A percentile compares a stretch with the other conserved stretches of the same genome.
Evolutionary conservation across 1,139 yeast species (phyloP).

Genomic region (Kodamaea fungicola): DNA sequence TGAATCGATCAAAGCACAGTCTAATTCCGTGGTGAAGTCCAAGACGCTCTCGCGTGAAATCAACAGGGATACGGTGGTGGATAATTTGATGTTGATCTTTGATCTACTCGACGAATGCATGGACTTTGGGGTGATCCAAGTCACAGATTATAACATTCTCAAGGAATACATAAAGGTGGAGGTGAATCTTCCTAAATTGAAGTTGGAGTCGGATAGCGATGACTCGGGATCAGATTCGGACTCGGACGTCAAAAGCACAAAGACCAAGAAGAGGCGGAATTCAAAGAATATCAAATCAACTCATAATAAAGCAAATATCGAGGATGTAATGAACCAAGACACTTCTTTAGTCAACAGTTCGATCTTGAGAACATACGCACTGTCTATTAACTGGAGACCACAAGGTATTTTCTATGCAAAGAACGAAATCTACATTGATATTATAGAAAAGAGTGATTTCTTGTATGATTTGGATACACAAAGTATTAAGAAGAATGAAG

Average conservation of each 20-base stretch:
- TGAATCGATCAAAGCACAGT: not conserved
- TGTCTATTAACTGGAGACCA: slow-evolving; percentile 47
- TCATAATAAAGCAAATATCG: slow-evolving; percentile 37
- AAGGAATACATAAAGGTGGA: slow-evolving; percentile 44
- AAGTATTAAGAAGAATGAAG: slow-evolving; percentile 31
- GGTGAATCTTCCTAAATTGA: slow-evolving; percentile 27
- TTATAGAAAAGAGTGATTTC: slow-evolving; percentile 41
- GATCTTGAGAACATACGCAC: slow-evolving; percentile 43
- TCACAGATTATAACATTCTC: slow-evolving; percentile 42
- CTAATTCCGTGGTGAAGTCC: slow-evolving; percentile 9
- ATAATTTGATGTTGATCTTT: slow-evolving; percentile 37
- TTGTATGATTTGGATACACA: slow-evolving; percentile 31
- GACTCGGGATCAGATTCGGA: slow-evolving; percentile 13
- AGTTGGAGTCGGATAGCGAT: slow-evolving; percentile 7
- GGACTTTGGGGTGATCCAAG: slow-evolving; percentile 43
- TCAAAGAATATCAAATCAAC: slow-evolving; percentile 30
- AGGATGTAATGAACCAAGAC: slow-evolving; percentile 29
- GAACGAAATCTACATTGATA: slow-evolving; percentile 44
- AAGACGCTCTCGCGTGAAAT: slow-evolving; percentile 1
- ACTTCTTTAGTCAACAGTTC: slow-evolving; percentile 51
- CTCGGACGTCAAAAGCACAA: slow-evolving; percentile 6
- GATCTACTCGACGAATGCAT: slow-evolving; percentile 46
- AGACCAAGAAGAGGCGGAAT: slow-evolving; percentile 14
- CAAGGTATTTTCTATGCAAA: slow-evolving; percentile 47
- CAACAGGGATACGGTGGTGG: slow-evolving; percentile 31